A percentile compares a stretch with the other conserved stretches of the same genome.
These are phyloP conservation scores for Pythium apleroticum DNA, from an alignment of 352 stramenopile species.

Conservation along the genomic window DNA sequence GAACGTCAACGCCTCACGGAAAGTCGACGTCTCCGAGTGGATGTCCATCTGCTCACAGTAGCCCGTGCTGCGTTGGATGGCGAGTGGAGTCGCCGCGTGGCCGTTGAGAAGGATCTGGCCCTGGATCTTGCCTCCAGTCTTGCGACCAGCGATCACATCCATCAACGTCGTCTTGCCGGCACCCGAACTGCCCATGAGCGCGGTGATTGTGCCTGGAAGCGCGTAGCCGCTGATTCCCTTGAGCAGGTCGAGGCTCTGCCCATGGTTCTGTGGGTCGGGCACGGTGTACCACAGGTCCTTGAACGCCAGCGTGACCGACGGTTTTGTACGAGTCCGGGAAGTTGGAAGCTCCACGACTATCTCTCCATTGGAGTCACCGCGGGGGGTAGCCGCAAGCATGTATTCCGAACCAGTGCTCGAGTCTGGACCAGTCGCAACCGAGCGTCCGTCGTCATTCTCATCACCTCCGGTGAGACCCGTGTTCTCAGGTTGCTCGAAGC, in stretches of 20 bases:
- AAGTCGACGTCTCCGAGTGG: neutral
- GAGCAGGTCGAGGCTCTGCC: conserved; percentile 59
- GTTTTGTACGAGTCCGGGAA: too few relatives aligned
- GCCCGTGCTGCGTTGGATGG: neutral
- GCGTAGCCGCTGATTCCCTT: conserved; percentile 30
- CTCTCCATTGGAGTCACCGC: too few relatives aligned
- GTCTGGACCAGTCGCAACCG: too few relatives aligned
- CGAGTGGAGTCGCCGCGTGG: neutral
- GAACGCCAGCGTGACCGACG: conserved; percentile 34
- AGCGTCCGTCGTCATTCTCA: too few relatives aligned
- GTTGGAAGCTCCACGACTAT: too few relatives aligned
- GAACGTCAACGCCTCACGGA: conserved; percentile 48
- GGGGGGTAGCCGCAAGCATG: too few relatives aligned
- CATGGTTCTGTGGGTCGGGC: conserved; percentile 32
- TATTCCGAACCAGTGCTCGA: too few relatives aligned
- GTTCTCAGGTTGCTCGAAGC: too few relatives aligned
- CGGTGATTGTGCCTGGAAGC: conserved; percentile 20
- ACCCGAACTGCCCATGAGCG: conserved; percentile 21
- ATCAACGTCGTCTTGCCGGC: conserved; percentile 45
- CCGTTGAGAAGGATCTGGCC: neutral
- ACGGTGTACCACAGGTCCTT: conserved; percentile 41
- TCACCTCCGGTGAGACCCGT: too few relatives aligned
- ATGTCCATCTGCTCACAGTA: conserved; percentile 6
- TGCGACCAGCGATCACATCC: conserved; percentile 33
- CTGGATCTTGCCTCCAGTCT: neutral